Evolutionary conservation across 768 basidiomycete species (phyloP).

Genomic region (Termitomyces sp.): DNA sequence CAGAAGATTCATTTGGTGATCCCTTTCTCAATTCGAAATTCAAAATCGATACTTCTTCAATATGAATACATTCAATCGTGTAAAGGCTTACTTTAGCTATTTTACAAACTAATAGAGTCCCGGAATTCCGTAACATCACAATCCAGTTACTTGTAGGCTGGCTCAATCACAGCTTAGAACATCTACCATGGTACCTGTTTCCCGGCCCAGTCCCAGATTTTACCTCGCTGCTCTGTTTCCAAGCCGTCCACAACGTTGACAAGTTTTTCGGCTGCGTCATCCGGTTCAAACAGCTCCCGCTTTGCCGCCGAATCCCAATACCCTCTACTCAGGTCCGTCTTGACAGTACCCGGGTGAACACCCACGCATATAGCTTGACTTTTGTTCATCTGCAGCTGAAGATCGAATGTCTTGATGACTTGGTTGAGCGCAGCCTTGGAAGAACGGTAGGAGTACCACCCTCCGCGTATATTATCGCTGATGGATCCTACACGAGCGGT

Average conservation of each 20-base stretch:
- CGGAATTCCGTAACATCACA: too few species aligned
- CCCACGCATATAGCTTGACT: constrained; percentile 49
- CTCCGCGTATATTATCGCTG: constrained; percentile 53
- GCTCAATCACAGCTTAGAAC: too few species aligned
- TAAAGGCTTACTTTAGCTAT: too few species aligned
- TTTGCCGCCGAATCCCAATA: constrained; percentile 43
- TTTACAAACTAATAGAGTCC: too few species aligned
- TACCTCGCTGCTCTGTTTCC: constrained; percentile 38
- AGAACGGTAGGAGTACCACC: constrained; percentile 62
- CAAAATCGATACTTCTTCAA: background rate
- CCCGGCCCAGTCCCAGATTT: constrained; percentile 57
- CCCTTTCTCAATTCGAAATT: background rate
- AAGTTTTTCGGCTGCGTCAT: constrained; percentile 44
- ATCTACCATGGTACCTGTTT: constrained; percentile 40
- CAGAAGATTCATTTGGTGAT: background rate
- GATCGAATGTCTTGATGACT: constrained; percentile 57
- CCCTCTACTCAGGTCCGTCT: constrained; percentile 53
- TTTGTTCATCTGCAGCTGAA: constrained; percentile 45
- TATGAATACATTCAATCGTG: too few species aligned
- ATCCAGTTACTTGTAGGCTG: too few species aligned
- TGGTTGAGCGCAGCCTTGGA: constrained; percentile 65
- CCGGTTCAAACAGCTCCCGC: constrained; percentile 44
- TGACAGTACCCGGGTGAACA: constrained; percentile 58
- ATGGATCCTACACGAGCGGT: constrained; percentile 59
- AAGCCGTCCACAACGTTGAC: constrained; percentile 42